Conservation (phyloP, 164 flowering plant species). For the Liquidambar formosana region DNA sequence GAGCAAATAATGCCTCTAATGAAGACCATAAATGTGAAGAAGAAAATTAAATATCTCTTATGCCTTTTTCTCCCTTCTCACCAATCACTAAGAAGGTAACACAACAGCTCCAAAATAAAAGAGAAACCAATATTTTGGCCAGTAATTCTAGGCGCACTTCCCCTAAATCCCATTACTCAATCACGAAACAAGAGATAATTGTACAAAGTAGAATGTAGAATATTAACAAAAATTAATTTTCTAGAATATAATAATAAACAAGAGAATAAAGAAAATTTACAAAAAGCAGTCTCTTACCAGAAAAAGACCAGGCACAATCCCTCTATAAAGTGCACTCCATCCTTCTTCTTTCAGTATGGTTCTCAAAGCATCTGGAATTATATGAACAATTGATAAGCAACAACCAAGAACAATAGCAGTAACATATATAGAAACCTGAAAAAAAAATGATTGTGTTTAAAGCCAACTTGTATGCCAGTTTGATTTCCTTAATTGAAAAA, state of each 20-base stretch:
- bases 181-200: not conserved
- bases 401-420: not conserved
- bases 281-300: slow-evolving; percentile 51
- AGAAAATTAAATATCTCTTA: not conserved
- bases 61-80: not conserved
- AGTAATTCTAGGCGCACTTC: not conserved
- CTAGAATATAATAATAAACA: slow-evolving; percentile 1
- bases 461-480: no score
- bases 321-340: slow-evolving; percentile 83
- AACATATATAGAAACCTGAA: not conserved
- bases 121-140: not conserved
- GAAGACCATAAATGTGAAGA: not conserved
- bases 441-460: not conserved
- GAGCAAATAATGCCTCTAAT: no score
- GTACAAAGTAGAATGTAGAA: not conserved
- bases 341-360: slow-evolving; percentile 98
- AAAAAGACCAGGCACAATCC: slow-evolving; percentile 83
- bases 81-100: not conserved
- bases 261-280: not conserved
- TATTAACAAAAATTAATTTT: slow-evolving; percentile 1
- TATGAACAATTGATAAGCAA: slow-evolving; percentile 4
- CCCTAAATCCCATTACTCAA: not conserved
- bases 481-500: not conserved
- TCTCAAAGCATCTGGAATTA: slow-evolving; percentile 78
- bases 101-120: not conserved